phyloP scores from a whole-genome alignment of 495 filamentous ascomycete species.

The Hyaloscypha bicolor region DNA sequence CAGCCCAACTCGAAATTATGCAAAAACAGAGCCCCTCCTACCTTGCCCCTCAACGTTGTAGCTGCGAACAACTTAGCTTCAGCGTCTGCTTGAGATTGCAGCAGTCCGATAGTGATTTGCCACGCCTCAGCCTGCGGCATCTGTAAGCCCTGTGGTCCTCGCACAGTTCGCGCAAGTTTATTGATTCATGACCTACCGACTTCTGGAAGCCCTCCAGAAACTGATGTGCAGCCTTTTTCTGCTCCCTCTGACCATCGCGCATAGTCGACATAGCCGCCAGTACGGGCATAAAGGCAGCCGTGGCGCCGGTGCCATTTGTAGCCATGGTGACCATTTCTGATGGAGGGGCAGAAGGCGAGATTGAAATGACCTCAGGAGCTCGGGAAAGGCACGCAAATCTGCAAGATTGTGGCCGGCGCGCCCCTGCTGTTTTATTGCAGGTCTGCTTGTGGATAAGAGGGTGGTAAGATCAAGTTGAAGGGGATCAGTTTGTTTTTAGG shows the following conservation, averaged over 20 bases:
- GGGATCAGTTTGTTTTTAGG: constrained; percentile 1
- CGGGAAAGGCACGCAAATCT: constrained; percentile 12
- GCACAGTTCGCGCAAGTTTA: background rate
- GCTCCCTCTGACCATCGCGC: constrained; percentile 77
- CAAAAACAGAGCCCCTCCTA: constrained; percentile 42
- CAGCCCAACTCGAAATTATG: constrained; percentile 1
- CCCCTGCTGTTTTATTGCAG: background rate
- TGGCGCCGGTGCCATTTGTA: constrained; percentile 48
- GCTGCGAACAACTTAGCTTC: constrained; percentile 95
- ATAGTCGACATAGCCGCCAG: constrained; percentile 87
- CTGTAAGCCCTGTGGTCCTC: constrained; percentile 28
- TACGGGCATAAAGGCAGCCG: constrained; percentile 79
- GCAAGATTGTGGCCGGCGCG: background rate
- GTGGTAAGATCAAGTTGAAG: background rate
- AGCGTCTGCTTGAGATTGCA: constrained; percentile 74
- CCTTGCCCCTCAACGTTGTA: constrained; percentile 97
- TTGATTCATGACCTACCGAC: constrained; percentile 66
- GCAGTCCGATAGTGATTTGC: constrained; percentile 80
- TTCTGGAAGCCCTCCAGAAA: constrained; percentile 97
- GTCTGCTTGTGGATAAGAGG: background rate
- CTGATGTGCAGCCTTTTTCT: constrained; percentile 88
- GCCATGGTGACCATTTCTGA: constrained; percentile 41
- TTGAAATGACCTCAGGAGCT: constrained; percentile 10
- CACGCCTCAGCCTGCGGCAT: constrained; percentile 78
- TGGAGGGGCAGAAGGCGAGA: constrained; percentile 28